Conservation (phyloP, 768 basidiomycete species). For the Imleria badia region DNA sequence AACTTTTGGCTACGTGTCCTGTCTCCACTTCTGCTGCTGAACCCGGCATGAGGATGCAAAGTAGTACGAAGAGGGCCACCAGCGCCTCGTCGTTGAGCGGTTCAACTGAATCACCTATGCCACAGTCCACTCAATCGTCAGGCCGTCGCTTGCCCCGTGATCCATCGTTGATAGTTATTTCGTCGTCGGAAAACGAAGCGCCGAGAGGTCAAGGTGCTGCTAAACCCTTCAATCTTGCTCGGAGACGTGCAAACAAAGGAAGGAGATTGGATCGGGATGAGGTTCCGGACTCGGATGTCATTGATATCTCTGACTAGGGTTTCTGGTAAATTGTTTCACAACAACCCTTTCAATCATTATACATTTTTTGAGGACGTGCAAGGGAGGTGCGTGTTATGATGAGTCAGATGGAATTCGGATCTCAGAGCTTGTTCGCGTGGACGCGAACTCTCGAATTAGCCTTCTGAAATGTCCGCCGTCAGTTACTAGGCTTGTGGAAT, state of each 20-base stretch:
- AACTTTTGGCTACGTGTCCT: slow-evolving; percentile 5
- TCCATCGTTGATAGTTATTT: slow-evolving; percentile 23
- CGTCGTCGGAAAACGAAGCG: slow-evolving; percentile 21
- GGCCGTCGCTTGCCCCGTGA: slow-evolving; percentile 16
- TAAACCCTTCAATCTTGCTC: slow-evolving; percentile 1
- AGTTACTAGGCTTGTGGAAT: too few species aligned
- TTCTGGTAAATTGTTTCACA: background rate
- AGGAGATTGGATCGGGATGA: slow-evolving; percentile 32
- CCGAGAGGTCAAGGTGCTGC: background rate
- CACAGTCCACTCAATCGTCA: slow-evolving; percentile 20
- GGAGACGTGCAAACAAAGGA: slow-evolving; percentile 6
- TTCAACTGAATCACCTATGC: slow-evolving; percentile 10
- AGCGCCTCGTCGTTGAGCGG: slow-evolving; percentile 15
- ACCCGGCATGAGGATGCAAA: slow-evolving; percentile 12
- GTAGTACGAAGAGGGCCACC: slow-evolving; percentile 4
- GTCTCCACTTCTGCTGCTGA: slow-evolving; percentile 14
- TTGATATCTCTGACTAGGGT: slow-evolving; percentile 49
- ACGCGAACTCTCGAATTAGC: too few species aligned
- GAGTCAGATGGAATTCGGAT: too few species aligned
- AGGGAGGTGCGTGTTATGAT: background rate
- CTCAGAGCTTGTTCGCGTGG: too few species aligned
- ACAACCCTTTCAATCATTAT: background rate
- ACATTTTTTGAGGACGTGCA: background rate
- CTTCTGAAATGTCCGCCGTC: too few species aligned
- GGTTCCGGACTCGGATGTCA: slow-evolving; percentile 45